Evolutionary conservation across 768 basidiomycete genomes (phyloP).

Genomic region (Serpula lacrymans): DNA sequence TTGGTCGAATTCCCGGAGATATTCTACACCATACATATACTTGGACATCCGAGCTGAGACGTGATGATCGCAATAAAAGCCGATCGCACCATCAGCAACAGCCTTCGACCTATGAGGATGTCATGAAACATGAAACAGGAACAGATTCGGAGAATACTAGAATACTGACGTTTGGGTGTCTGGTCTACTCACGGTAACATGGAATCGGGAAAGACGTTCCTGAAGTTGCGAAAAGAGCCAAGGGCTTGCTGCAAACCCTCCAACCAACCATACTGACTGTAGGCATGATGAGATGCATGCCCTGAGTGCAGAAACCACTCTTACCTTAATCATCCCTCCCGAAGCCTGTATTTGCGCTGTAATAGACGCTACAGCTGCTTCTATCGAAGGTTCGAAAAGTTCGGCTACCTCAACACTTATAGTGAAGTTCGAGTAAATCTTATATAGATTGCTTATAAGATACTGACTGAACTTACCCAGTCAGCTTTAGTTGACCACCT

Average conservation of each 20-base stretch:
- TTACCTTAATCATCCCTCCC: slow-evolving; percentile 61
- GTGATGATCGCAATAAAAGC: slow-evolving; percentile 82
- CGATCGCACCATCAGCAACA: slow-evolving; percentile 79
- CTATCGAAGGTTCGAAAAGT: slow-evolving; percentile 76
- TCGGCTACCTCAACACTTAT: slow-evolving; percentile 58
- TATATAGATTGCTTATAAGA: slow-evolving; percentile 20
- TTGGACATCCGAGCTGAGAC: slow-evolving; percentile 79
- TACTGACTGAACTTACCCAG: slow-evolving; percentile 49
- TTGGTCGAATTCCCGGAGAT: slow-evolving; percentile 62
- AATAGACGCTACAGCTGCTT: slow-evolving; percentile 69
- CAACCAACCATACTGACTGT: slow-evolving; percentile 80
- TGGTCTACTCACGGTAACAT: slow-evolving; percentile 66
- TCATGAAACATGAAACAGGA: slow-evolving; percentile 5
- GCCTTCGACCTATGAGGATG: slow-evolving; percentile 63
- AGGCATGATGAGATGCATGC: slow-evolving; percentile 3
- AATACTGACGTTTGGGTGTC: slow-evolving; percentile 70
- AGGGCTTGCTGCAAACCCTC: slow-evolving; percentile 79
- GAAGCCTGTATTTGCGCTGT: slow-evolving; percentile 69
- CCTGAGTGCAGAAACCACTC: slow-evolving; percentile 5
- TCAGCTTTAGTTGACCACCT: slow-evolving; percentile 66
- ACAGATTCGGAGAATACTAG: slow-evolving; percentile 2
- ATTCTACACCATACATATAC: slow-evolving; percentile 83
- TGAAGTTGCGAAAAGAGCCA: slow-evolving; percentile 78
- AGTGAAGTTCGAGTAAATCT: slow-evolving; percentile 3
- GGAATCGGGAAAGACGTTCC: slow-evolving; percentile 54